Conservation (phyloP, 768 basidiomycete species). For the Trichaptum fuscoviolaceum region DNA sequence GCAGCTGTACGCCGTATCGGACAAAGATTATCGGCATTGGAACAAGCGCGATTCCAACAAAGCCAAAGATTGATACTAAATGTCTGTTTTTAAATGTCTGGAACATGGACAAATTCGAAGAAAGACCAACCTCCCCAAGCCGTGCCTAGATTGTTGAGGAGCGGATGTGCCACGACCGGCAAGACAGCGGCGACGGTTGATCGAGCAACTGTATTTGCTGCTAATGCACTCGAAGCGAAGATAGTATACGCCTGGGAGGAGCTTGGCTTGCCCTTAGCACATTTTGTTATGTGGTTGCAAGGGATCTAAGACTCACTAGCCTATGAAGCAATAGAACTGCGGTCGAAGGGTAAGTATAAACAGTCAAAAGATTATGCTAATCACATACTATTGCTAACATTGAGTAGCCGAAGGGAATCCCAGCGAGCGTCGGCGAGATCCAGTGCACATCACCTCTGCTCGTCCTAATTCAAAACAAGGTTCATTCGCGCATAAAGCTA, state of each 20-base stretch:
- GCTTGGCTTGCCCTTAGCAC: conserved; percentile 6
- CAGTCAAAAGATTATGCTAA: background rate
- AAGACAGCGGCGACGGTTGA: conserved; percentile 17
- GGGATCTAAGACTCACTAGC: conserved; percentile 14
- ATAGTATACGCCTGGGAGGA: conserved; percentile 16
- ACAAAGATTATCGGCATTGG: conserved; percentile 22
- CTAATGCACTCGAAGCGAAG: conserved; percentile 17
- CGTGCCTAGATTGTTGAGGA: conserved; percentile 16
- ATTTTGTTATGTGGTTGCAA: background rate
- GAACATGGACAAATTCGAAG: background rate
- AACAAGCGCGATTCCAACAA: conserved; percentile 17
- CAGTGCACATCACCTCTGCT: conserved; percentile 18
- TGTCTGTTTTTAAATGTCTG: background rate
- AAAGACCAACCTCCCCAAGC: conserved; percentile 18
- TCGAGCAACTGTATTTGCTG: conserved; percentile 17
- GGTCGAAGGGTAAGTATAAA: background rate
- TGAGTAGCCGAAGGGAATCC: conserved; percentile 18
- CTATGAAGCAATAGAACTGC: conserved; percentile 17
- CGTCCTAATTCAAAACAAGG: conserved; percentile 11
- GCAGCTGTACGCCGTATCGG: conserved; percentile 18
- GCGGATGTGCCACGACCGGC: conserved; percentile 16
- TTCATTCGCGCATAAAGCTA: too few species aligned
- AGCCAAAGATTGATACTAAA: conserved; percentile 20
- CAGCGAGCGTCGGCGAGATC: conserved; percentile 19
- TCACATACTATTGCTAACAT: conserved; percentile 10